These are phyloP conservation scores for Hypoxylon sp. DNA, from an alignment of 2,329 filamentous ascomycete species.

Conservation along the genomic window DNA sequence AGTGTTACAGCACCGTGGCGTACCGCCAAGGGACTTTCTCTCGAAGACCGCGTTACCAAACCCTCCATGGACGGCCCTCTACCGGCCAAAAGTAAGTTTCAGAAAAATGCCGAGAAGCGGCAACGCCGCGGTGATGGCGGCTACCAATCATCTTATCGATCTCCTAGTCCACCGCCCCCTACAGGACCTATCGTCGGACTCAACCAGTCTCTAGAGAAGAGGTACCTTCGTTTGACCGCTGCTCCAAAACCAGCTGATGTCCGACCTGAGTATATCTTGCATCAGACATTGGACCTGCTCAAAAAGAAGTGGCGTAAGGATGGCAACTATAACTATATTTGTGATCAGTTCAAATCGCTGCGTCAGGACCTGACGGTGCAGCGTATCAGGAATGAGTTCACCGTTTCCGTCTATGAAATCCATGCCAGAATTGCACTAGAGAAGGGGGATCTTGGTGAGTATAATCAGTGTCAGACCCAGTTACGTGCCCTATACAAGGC, in stretches of 20 bases:
- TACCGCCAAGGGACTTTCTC: conserved; percentile 71
- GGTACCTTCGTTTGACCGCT: conserved; percentile 92
- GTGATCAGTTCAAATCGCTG: conserved; percentile 99
- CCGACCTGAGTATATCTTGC: conserved; percentile 83
- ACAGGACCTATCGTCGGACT: conserved; percentile 86
- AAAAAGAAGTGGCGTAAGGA: conserved; percentile 96
- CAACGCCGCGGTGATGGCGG: conserved; percentile 86
- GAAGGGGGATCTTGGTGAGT: conserved; percentile 99
- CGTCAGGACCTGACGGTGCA: conserved; percentile 98
- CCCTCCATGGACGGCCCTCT: conserved; percentile 61
- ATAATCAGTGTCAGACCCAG: conserved; percentile 99
- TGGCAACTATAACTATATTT: conserved; percentile 96
- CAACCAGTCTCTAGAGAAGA: conserved; percentile 88
- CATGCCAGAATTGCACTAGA: conserved; percentile 97
- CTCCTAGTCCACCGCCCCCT: conserved; percentile 70
- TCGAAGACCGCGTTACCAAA: conserved; percentile 84
- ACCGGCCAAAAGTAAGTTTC: conserved; percentile 84
- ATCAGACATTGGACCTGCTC: conserved; percentile 87
- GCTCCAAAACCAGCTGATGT: conserved; percentile 91
- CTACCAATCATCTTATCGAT: conserved; percentile 70
- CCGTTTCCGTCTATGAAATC: conserved; percentile 95
- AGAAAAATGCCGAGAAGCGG: conserved; percentile 88
- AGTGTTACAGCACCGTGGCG: conserved; percentile 80
- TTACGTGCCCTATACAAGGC: conserved; percentile 90
- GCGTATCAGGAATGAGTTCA: conserved; percentile 96